Base-by-base conservation (phyloP, 306 rosid species). In the Gastrolobium villosum region DNA sequence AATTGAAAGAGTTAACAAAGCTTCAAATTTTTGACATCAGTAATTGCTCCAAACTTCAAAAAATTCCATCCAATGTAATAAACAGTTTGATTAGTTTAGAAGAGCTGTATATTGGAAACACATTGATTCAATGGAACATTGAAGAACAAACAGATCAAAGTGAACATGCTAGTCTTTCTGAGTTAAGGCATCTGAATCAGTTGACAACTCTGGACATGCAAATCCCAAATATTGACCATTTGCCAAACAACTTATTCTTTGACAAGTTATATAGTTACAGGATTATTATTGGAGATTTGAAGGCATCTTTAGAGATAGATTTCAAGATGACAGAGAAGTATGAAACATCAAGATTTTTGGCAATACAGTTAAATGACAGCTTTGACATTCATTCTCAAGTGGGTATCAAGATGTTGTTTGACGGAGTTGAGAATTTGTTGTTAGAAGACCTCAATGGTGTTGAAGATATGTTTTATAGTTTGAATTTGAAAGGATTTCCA, bases 41-140 rank as follows among this genome's bases (percentile, higher is more conserved):
- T 0, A 14, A 31, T 41, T 90, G 94, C 46, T 77, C 28, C 7
- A 31, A 77, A 13, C 90, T 90, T 14, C 2, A 3, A 75, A 66
- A 41, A 11, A 82, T 87, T 66, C 83, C 82, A 9, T 66, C 77
- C 1, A 37, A 68, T 53, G 61, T 86, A 1, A 2, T 86, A 39
- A 84, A 89, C 26, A 41, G 74, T 8, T 64, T 90, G 67, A 75
- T 1, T 39, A 34, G 31, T 40, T 70, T 90, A 62, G 84, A 82
- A 64, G 87, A 87, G 37, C 30, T 90, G 59, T 67, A 83, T 49
- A 79, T 84, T 84, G 79, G 82, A 65, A 34, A 80, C n/a, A 80
- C 78, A 57, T 78, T 64, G n/a, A 41, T 59, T 10, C 3, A 30
- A 13, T 90, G 89, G 89, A 35, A 75, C 39, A 14, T 0, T 7